A percentile compares a stretch with the other conserved stretches of the same genome.
phyloP scores from a whole-genome alignment of 1,284 basidiomycete genomes.

The Afroboletus lepidellus region DNA sequence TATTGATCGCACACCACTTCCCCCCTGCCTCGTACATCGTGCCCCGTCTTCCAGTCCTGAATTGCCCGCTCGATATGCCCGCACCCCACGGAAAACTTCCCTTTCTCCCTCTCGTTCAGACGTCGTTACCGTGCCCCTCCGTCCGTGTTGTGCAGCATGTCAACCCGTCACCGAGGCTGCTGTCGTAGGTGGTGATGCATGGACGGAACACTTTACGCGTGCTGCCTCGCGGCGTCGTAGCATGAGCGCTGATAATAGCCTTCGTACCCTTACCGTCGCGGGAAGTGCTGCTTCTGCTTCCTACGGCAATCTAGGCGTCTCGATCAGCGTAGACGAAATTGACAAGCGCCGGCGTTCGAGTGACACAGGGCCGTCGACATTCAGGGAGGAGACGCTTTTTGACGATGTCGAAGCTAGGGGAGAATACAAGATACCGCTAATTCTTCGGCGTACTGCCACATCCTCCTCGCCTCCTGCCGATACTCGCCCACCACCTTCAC shows the following conservation, averaged over 20 bases:
- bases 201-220: slow-evolving; percentile 58
- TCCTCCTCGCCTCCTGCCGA: background rate
- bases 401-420: slow-evolving; percentile 8
- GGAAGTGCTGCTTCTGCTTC: slow-evolving; percentile 28
- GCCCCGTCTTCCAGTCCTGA: slow-evolving; percentile 23
- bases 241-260: slow-evolving; percentile 38
- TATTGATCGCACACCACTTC: slow-evolving; percentile 32
- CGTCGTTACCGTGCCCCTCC: slow-evolving; percentile 49
- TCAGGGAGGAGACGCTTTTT: slow-evolving; percentile 5
- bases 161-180: slow-evolving; percentile 48
- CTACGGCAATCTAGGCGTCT: slow-evolving; percentile 23
- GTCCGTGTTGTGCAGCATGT: slow-evolving; percentile 60
- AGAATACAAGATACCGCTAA: background rate
- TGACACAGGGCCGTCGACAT: slow-evolving; percentile 20
- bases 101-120: slow-evolving; percentile 25
- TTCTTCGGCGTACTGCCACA: background rate
- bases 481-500: slow-evolving; percentile 12
- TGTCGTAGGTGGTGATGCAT: slow-evolving; percentile 46
- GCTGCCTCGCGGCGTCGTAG: slow-evolving; percentile 59
- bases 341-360: slow-evolving; percentile 49
- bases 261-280: slow-evolving; percentile 28
- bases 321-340: slow-evolving; percentile 60
- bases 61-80: slow-evolving; percentile 2
- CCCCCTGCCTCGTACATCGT: slow-evolving; percentile 48
- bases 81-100: slow-evolving; percentile 12